Evolutionary conservation across 2,329 filamentous ascomycete species (phyloP).

Genomic region (Monilinia fructigena): DNA sequence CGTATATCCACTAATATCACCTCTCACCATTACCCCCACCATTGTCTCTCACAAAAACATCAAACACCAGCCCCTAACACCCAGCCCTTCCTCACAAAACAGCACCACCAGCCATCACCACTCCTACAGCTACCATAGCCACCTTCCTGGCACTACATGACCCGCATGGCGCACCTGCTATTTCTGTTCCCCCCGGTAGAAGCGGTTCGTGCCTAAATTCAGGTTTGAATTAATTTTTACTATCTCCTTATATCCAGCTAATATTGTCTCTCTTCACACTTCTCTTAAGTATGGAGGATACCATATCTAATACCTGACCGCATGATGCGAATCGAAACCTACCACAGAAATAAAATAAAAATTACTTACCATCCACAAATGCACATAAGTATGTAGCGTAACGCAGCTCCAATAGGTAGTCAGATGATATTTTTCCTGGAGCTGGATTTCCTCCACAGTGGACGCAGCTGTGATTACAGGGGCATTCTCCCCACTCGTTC

Average conservation of each 20-base stretch:
- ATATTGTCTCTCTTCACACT: neutral
- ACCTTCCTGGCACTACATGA: constrained; percentile 8
- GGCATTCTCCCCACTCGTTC: neutral
- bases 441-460: constrained; percentile 18
- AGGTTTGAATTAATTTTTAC: neutral
- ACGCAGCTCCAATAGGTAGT: constrained; percentile 38
- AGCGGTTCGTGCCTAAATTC: constrained; percentile 35
- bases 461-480: constrained; percentile 27
- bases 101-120: constrained; percentile 21
- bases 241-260: neutral
- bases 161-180: constrained; percentile 30
- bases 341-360: neutral
- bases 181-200: constrained; percentile 35
- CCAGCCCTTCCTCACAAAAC: constrained; percentile 9
- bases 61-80: neutral
- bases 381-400: constrained; percentile 27
- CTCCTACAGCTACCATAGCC: constrained; percentile 22
- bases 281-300: neutral
- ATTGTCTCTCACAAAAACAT: neutral
- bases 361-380: constrained; percentile 35
- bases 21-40: too few relatives aligned
- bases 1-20: too few relatives aligned
- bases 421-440: constrained; percentile 37
- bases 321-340: neutral
- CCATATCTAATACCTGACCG: neutral